These are phyloP conservation scores for Exophiala sideris DNA, from an alignment of 2,329 filamentous ascomycete genomes.

Conservation along the genomic window DNA sequence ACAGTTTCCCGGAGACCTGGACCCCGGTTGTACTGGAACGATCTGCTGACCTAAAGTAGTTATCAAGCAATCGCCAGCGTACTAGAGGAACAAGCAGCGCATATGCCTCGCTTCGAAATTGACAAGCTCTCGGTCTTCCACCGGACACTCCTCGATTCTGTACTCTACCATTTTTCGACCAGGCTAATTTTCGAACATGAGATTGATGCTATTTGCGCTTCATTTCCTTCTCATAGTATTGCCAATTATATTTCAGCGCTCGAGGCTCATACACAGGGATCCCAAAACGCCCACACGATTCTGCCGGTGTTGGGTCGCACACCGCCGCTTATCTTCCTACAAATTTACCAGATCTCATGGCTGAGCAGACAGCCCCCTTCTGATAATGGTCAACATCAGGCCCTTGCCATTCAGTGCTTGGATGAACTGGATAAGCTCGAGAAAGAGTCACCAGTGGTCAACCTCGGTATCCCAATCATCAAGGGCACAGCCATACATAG, in stretches of 20 bases:
- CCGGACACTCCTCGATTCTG: constrained; percentile 19
- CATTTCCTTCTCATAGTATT: constrained; percentile 15
- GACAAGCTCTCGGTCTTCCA: constrained; percentile 13
- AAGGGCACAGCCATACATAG: not conserved
- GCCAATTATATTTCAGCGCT: constrained; percentile 21
- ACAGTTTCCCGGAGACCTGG: no score
- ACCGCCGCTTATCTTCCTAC: constrained; percentile 16
- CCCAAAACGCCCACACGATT: not conserved
- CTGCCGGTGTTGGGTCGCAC: constrained; percentile 18
- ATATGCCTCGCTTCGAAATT: constrained; percentile 13
- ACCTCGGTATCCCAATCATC: not conserved
- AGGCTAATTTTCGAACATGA: constrained; percentile 19
- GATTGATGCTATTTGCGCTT: constrained; percentile 13
- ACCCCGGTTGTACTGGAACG: no score
- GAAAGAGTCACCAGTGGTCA: constrained; percentile 2
- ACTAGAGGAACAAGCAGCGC: constrained; percentile 12
- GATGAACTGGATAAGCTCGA: constrained; percentile 12
- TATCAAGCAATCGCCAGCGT: constrained; percentile 17
- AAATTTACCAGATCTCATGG: constrained; percentile 22
- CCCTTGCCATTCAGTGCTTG: constrained; percentile 15
- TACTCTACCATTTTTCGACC: constrained; percentile 22
- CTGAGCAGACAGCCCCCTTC: constrained; percentile 20
- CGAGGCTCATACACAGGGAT: constrained; percentile 3
- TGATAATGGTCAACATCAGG: constrained; percentile 1
- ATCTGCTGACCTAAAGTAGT: no score